These are phyloP conservation scores for Erysimum cheiranthoides DNA, from an alignment of 345 rosid genomes.

Conservation along the genomic window DNA sequence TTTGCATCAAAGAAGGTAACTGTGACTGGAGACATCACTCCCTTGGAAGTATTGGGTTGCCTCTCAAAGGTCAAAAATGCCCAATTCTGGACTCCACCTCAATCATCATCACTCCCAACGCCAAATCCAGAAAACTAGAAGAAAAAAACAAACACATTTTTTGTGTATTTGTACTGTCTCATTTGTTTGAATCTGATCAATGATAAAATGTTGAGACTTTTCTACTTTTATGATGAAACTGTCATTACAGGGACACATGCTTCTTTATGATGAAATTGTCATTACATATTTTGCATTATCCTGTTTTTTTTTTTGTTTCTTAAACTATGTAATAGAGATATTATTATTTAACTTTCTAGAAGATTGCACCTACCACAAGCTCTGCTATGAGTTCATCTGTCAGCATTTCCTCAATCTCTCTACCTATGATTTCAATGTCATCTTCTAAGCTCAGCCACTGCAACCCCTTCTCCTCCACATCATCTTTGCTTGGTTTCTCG, in stretches of 20 bases:
- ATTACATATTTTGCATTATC: conserved; percentile 41
- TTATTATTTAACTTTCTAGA: conserved; percentile 39
- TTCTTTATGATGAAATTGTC: conserved; percentile 42
- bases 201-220: conserved; percentile 15
- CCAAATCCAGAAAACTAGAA: conserved; percentile 29
- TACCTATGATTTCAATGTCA: conserved; percentile 65
- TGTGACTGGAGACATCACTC: conserved; percentile 84
- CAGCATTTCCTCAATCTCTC: conserved; percentile 69
- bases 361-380: conserved; percentile 45
- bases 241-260: conserved; percentile 40
- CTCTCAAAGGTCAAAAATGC: conserved; percentile 83
- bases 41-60: conserved; percentile 71
- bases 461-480: conserved; percentile 50
- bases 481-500: conserved; percentile 48
- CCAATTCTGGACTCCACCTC: conserved; percentile 68
- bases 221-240: conserved; percentile 39
- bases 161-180: not conserved
- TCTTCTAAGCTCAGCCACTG: conserved; percentile 68
- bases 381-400: conserved; percentile 72
- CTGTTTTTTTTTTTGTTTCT: not conserved
- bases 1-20: conserved; percentile 78
- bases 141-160: not conserved
- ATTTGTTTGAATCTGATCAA: conserved; percentile 4
- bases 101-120: conserved; percentile 29
- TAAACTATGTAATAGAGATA: conserved; percentile 15